Base-by-base conservation (phyloP, 2,329 filamentous ascomycete genomes). In the Parasarocladium wereldwijsianum region DNA sequence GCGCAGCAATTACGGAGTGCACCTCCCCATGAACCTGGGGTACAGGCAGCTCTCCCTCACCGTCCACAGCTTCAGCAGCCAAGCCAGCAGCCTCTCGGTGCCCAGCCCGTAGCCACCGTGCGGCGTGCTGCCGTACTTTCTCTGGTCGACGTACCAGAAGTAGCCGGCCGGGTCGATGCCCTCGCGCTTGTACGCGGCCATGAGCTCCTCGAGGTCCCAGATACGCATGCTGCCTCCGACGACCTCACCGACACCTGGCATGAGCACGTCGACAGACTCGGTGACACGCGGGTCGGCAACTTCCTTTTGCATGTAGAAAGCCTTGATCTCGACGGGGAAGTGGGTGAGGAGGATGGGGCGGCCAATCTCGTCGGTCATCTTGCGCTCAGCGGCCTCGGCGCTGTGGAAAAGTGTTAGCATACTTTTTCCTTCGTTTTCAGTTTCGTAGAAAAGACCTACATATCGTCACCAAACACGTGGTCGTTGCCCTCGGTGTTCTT, bases 121-220 rank as follows among this genome's bases (percentile, higher is more conserved):
- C 17, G 85, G 84, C 25, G 80, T 85, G 32, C 80, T 85, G 33
- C 90, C 90, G 50, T 96, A 93, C 82, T 90, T 93, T 51, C 86
- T 69, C 70, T 93, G 85, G 59, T 94, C 90, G 18, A 85, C 92
- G 62, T 96, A 98, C 90, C 90, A 98, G 67, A 92, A 96, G 61
- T 96, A 96, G 26, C 78, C 76, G 43, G 70, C 70, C 13, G 85
- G 73, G 44, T 82, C 74, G 52, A 96, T 92, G 23, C 77, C 78
- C 57, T 94, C 80, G 38, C 78, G 73, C 55, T 84, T 74, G 53
- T 92, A 98, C 1, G 83, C 90, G 15, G 67, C 76, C 65, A 94
- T 76, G 41, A 94, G 62, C 64, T 93, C 85, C 10, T 93, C 81
- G 50, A 82, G 84, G 50, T 82, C 76, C 49, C 86, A 75, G 71